Conservation (phyloP, 768 basidiomycete genomes). For the Hypsizygus marmoreus region DNA sequence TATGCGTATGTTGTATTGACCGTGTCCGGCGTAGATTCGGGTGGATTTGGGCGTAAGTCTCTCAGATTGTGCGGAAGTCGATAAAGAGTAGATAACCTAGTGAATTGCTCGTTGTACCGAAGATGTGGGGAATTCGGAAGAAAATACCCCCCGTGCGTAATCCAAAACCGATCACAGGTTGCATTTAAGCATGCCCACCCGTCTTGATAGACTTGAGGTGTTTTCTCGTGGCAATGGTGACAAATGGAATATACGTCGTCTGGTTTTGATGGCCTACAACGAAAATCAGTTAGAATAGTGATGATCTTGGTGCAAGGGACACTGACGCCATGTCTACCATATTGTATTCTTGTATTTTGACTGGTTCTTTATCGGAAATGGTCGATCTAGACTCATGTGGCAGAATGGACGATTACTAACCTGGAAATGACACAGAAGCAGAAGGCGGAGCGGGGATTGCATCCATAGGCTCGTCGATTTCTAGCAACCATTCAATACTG, state of each 20-base stretch:
- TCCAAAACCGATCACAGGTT: conserved; percentile 60
- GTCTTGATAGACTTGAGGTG: conserved; percentile 54
- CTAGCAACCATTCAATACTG: too few species aligned
- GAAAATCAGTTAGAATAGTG: not conserved
- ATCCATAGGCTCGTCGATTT: too few species aligned
- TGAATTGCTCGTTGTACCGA: conserved; percentile 50
- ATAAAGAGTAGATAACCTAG: conserved; percentile 36
- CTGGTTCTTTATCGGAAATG: not conserved
- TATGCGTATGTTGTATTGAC: conserved; percentile 56
- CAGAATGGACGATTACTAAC: too few species aligned
- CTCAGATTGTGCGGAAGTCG: conserved; percentile 34
- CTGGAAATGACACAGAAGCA: too few species aligned
- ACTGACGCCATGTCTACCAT: not conserved
- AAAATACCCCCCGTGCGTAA: conserved; percentile 21
- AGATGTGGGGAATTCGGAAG: conserved; percentile 40
- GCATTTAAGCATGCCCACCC: conserved; percentile 70
- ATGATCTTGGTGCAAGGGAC: not conserved
- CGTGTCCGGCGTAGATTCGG: conserved; percentile 28
- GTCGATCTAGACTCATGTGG: too few species aligned
- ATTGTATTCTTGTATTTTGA: not conserved
- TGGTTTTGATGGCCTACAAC: conserved; percentile 19
- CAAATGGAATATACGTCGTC: conserved; percentile 35
- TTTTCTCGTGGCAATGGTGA: conserved; percentile 40
- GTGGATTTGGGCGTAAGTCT: conserved; percentile 39
- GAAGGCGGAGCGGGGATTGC: too few species aligned